These are phyloP conservation scores for Globisporangium megalacanthum DNA, from an alignment of 352 stramenopile genomes.

Conservation along the genomic window DNA sequence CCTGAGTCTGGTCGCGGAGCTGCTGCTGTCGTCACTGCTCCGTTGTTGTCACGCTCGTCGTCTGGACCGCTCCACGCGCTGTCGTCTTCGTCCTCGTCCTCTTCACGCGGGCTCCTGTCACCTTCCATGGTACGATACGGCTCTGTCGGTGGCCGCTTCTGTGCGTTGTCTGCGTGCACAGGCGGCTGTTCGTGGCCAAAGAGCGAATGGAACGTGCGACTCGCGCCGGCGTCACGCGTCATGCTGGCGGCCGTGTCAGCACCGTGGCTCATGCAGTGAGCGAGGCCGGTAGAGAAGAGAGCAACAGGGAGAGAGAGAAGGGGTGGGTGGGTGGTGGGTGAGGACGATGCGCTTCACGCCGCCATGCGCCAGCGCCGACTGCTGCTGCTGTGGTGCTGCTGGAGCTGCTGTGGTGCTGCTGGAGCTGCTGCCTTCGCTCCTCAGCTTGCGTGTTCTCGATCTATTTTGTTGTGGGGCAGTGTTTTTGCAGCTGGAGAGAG, in stretches of 20 bases:
- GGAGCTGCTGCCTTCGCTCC: no score
- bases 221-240: conserved; percentile 44
- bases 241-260: conserved; percentile 17
- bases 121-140: not conserved
- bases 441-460: no score
- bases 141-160: not conserved
- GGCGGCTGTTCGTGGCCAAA: conserved; percentile 23
- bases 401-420: no score
- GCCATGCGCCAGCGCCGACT: not conserved
- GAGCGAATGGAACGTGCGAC: conserved; percentile 70
- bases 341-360: not conserved
- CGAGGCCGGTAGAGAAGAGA: not conserved
- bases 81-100: conserved; percentile 31
- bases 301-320: not conserved
- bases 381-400: not conserved
- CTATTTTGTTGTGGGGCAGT: no score
- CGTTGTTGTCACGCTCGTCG: conserved; percentile 3
- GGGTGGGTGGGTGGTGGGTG: not conserved
- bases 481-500: no score
- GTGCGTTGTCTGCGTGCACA: not conserved
- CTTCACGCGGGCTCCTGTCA: not conserved
- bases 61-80: conserved; percentile 50
- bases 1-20: not conserved
- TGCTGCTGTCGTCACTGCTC: conserved; percentile 14
- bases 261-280: conserved; percentile 21